A percentile compares a stretch with the other conserved stretches of the same genome.
These are phyloP conservation scores for Cyberlindnera subsufficiens DNA, from an alignment of 805 yeast species.

Conservation along the genomic window DNA sequence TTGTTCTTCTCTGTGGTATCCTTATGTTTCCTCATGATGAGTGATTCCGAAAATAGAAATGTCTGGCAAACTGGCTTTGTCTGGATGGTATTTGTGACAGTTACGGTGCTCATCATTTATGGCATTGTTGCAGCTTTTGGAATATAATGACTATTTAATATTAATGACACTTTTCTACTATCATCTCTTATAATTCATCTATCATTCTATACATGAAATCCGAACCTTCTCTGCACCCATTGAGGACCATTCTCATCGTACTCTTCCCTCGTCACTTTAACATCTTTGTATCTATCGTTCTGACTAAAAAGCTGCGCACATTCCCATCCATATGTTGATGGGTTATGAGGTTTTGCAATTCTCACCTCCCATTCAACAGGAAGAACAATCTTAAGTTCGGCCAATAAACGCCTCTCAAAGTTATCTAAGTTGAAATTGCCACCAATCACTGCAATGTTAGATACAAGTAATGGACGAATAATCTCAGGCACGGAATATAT, in stretches of 20 bases:
- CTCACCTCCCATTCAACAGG: constrained; percentile 69
- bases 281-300: constrained; percentile 33
- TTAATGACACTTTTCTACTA: constrained; percentile 1
- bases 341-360: constrained; percentile 31
- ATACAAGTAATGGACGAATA: constrained; percentile 64
- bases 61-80: constrained; percentile 38
- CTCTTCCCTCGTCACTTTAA: constrained; percentile 68
- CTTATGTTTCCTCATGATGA: constrained; percentile 37
- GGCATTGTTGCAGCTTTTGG: constrained; percentile 34
- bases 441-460: constrained; percentile 78
- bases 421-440: constrained; percentile 75
- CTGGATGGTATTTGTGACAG: constrained; percentile 34
- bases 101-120: constrained; percentile 37
- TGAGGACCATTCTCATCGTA: constrained; percentile 76
- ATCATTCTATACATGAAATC: constrained; percentile 26
- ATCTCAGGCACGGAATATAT: constrained; percentile 68
- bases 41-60: constrained; percentile 23
- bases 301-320: constrained; percentile 40
- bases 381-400: constrained; percentile 59
- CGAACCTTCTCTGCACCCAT: constrained; percentile 38
- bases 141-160: constrained; percentile 6
- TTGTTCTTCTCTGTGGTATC: constrained; percentile 37
- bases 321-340: constrained; percentile 49
- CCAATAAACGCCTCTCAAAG: constrained; percentile 51
- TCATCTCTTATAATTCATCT: neutral